Conservation (phyloP, 2,329 filamentous ascomycete genomes). For the Rutstroemia sp. region DNA sequence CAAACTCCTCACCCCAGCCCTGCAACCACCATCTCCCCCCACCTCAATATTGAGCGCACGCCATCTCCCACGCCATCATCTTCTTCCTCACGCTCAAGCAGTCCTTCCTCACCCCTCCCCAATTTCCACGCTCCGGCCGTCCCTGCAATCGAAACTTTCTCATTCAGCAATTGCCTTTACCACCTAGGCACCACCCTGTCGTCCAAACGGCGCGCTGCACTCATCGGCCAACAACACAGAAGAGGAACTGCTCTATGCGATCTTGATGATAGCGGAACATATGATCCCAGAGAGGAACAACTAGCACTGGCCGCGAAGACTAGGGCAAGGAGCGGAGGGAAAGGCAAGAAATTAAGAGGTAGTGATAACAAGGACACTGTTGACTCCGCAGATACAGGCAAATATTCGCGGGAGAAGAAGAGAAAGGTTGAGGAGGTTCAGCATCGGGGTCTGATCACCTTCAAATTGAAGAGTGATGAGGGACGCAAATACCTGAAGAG, state of each 20-base stretch:
- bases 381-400: too few species aligned
- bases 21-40: not conserved
- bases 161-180: conserved; percentile 15
- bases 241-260: conserved; percentile 18
- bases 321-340: not conserved
- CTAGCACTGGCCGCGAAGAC: not conserved
- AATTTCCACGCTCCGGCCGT: conserved; percentile 18
- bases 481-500: not conserved
- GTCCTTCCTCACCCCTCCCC: conserved; percentile 17
- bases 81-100: not conserved
- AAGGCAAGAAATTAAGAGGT: not conserved
- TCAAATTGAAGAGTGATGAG: not conserved
- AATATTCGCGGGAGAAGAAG: too few species aligned
- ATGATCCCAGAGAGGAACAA: conserved; percentile 17
- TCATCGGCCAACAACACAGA: conserved; percentile 10
- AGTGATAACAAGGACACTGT: not conserved
- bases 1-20: not conserved
- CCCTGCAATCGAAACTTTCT: conserved; percentile 10
- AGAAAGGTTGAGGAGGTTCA: too few species aligned
- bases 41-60: not conserved
- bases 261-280: conserved; percentile 24
- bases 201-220: conserved; percentile 13
- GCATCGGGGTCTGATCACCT: too few species aligned
- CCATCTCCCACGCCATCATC: not conserved
- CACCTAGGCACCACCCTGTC: conserved; percentile 14